phyloP scores from a whole-genome alignment of 1,284 basidiomycete species.

The Rhizoctonia solani region DNA sequence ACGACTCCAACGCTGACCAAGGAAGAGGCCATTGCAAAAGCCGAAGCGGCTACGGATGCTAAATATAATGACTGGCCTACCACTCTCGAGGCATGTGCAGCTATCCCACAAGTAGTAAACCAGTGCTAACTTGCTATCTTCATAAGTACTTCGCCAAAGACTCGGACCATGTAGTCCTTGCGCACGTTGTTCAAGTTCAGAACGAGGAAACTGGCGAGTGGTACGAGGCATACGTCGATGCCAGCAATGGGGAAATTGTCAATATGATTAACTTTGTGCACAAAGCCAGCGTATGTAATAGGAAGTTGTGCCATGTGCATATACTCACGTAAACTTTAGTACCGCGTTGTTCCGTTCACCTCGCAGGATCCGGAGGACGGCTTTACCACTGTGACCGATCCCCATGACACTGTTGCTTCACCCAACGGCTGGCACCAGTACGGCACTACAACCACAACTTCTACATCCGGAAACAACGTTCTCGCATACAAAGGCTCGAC shows the following conservation, averaged over 20 bases:
- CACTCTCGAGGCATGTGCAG: neutral
- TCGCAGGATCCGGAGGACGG: slow-evolving; percentile 24
- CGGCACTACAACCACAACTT: neutral
- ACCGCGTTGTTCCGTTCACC: slow-evolving; percentile 29
- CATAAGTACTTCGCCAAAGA: slow-evolving; percentile 25
- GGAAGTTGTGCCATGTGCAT: too few relatives aligned
- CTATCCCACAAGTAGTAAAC: neutral
- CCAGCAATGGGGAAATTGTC: slow-evolving; percentile 13
- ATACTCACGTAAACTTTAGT: too few relatives aligned
- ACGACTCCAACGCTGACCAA: slow-evolving; percentile 9
- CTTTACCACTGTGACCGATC: slow-evolving; percentile 10
- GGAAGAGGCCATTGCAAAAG: slow-evolving; percentile 20
- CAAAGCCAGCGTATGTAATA: slow-evolving; percentile 21
- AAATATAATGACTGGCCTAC: slow-evolving; percentile 12
- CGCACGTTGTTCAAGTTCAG: slow-evolving; percentile 36
- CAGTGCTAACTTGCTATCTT: neutral
- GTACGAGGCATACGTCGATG: slow-evolving; percentile 1
- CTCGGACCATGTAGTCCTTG: slow-evolving; percentile 4
- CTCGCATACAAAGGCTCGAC: slow-evolving; percentile 43
- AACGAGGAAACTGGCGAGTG: neutral
- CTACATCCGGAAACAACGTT: slow-evolving; percentile 35
- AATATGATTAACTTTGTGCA: slow-evolving; percentile 36
- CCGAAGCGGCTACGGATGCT: slow-evolving; percentile 20
- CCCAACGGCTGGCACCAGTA: slow-evolving; percentile 20
- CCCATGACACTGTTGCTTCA: slow-evolving; percentile 20